Evolutionary conservation across 2,329 filamentous ascomycete genomes (phyloP).

Genomic region (Penicillium sp.): DNA sequence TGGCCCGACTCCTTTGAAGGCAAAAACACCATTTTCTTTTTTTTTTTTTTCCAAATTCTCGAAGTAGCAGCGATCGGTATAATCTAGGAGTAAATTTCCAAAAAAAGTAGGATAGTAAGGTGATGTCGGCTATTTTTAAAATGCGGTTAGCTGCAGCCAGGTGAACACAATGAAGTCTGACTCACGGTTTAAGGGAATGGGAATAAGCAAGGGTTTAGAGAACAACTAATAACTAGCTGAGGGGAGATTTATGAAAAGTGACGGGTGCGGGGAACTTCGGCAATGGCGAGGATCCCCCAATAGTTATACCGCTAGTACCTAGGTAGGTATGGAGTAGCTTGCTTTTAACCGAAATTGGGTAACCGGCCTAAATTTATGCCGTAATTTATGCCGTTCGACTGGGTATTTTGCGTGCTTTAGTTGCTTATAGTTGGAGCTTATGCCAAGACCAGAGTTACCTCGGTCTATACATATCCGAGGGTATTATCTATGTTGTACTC

Average conservation of each 20-base stretch:
- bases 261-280: constrained; percentile 9
- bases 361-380: neutral
- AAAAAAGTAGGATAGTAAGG: neutral
- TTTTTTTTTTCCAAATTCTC: neutral
- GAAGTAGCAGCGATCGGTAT: neutral
- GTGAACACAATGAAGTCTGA: neutral
- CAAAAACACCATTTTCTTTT: constrained; percentile 48
- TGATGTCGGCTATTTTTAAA: neutral
- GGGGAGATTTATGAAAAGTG: constrained; percentile 3
- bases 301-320: neutral
- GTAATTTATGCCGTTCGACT: neutral
- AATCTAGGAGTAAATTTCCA: neutral
- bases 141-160: neutral
- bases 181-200: neutral
- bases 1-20: constrained; percentile 42
- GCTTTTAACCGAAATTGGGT: neutral
- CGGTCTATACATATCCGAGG: constrained; percentile 10
- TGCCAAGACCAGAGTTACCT: constrained; percentile 5
- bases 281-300: neutral
- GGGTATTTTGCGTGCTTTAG: constrained; percentile 15
- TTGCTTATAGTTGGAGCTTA: neutral
- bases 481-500: too few species aligned
- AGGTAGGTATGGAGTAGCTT: neutral
- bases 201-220: neutral
- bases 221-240: neutral